Evolutionary conservation across 257 asterid species (phyloP).

Genomic region (Solanum chilense): DNA sequence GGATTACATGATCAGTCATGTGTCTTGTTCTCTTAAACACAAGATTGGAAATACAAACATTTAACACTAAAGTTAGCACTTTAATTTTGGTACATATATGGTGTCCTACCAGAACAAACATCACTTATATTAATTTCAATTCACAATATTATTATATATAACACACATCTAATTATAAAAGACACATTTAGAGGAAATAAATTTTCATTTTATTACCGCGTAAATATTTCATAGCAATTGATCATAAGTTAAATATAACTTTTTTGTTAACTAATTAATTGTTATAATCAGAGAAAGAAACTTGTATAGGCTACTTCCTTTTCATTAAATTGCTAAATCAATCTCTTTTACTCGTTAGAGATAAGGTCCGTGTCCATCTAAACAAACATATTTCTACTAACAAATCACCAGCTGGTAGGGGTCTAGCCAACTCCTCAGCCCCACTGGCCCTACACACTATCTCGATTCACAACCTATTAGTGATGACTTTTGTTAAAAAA

Average conservation of each 20-base stretch:
- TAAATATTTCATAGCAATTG: too few species aligned
- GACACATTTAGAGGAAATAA: neutral
- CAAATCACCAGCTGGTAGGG: neutral
- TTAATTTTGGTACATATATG: neutral
- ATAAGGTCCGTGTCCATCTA: neutral
- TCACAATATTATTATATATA: neutral
- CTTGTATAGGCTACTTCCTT: too few species aligned
- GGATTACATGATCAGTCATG: neutral
- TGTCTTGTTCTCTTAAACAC: neutral
- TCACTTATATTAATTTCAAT: neutral
- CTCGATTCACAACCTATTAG: too few species aligned
- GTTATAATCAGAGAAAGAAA: neutral
- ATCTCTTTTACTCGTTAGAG: neutral
- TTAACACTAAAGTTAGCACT: neutral
- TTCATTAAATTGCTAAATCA: neutral
- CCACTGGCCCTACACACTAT: too few species aligned
- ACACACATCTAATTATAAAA: too few species aligned
- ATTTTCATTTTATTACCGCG: too few species aligned
- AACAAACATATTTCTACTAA: too few species aligned
- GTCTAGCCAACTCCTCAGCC: neutral
- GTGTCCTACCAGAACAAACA: neutral
- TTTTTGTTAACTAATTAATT: neutral
- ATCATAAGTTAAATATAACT: neutral
- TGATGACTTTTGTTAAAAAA: too few species aligned
- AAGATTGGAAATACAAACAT: neutral